Conservation (phyloP, 257 asterid species). For the Plantago major region DNA sequence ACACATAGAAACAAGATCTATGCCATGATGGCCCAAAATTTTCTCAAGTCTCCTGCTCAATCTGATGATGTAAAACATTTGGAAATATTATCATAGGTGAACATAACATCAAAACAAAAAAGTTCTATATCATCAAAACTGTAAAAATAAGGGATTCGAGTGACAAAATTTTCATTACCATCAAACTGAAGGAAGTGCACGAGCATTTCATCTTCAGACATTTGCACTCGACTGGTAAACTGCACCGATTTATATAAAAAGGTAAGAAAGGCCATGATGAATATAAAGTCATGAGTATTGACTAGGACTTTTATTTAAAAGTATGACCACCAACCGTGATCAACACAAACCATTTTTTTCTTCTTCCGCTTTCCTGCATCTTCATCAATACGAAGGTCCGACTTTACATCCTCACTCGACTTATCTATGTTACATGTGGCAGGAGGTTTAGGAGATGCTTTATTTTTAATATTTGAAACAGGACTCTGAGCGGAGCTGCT, state of each 20-base stretch:
- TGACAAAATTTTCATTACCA: slow-evolving; percentile 48
- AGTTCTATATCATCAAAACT: too few relatives aligned
- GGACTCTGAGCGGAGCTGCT: slow-evolving; percentile 21
- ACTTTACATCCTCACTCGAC: slow-evolving; percentile 9
- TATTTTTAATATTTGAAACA: slow-evolving; percentile 11
- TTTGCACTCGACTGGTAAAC: slow-evolving; percentile 68
- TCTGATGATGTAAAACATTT: too few relatives aligned
- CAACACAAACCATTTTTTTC: slow-evolving; percentile 56
- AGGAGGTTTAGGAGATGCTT: slow-evolving; percentile 28
- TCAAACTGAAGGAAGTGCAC: slow-evolving; percentile 83
- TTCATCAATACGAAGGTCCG: slow-evolving; percentile 21
- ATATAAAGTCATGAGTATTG: too few relatives aligned
- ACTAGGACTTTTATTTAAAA: too few relatives aligned
- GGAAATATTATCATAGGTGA: too few relatives aligned
- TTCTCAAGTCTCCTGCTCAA: too few relatives aligned
- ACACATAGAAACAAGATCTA: not conserved
- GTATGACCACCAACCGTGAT: slow-evolving; percentile 7
- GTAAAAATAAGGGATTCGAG: not conserved
- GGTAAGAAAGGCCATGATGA: slow-evolving; percentile 1
- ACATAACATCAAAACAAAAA: too few relatives aligned
- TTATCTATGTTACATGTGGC: slow-evolving; percentile 14
- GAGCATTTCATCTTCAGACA: slow-evolving; percentile 85
- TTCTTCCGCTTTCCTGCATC: slow-evolving; percentile 53
- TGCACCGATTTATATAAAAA: slow-evolving; percentile 27
- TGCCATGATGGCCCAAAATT: too few relatives aligned